Evolutionary conservation across 257 asterid genomes (phyloP), one percentile per base, ranked within the genome.

Genomic region (Eustoma russellianum): DNA sequence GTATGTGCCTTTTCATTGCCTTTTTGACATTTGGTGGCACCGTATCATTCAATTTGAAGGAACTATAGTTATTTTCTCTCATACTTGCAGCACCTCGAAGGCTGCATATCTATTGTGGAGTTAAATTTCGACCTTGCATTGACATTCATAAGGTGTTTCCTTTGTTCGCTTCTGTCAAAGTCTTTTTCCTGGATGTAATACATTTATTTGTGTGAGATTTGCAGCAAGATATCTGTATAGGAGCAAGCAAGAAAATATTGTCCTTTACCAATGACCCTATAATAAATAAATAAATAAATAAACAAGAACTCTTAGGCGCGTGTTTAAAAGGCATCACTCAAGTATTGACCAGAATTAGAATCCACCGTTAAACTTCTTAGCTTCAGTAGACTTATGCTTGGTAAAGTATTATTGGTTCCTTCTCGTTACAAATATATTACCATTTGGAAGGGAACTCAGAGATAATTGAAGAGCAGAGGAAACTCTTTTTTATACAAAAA

Each of bases 41-140:
- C 59, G 16, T 16, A 15, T 17, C 3, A 11, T 17, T 45, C 35
- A 16, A 48, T 54, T 40, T 48, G 16, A n/a, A 17, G 46, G 5
- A 38, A 38, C 43, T 38, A 5, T 38, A 38, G 1, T 38, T 13
- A 17, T 24, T 24, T 24, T 33, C 50, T 16, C 64, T 56, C 58
- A 16, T 11, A 60, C 7, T 41, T 63, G 59, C 68, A 87, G 95
- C 79, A 67, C 66, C 70, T 60, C 78, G 7, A 53, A 77, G 80
- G 74, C 62, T 72, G 56, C 63, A 74, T 1, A 38, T 84, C 50
- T 70, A 41, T 64, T 80, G 94, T 65, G 83, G 83, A 12, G 93
- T 87, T 58, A 70, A 24, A 52, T 87, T 91, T 79, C 89, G 96
- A 54, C 98, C 98, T 60, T 91, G 98, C 82, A 91, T 91, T 52